Evolutionary conservation across 139 green algal species (phyloP).

Genomic region (Pedinophyceae sp.): DNA sequence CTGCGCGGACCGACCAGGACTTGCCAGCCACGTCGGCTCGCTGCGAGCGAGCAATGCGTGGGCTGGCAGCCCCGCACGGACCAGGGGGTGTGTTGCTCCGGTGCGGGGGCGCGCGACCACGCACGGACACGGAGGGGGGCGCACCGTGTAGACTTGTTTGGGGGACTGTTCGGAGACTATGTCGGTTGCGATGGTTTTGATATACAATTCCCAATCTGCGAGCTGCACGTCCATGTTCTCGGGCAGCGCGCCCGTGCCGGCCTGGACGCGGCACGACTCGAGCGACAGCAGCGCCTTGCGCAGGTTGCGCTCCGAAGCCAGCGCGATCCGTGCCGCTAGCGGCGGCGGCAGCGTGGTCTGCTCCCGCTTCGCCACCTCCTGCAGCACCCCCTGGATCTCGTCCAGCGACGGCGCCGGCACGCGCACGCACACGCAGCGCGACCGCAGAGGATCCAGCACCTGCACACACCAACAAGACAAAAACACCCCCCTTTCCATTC

Average conservation of each 20-base stretch:
- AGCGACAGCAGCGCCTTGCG: constrained; percentile 75
- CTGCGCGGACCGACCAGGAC: no score
- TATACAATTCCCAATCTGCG: constrained; percentile 90
- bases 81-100: no score
- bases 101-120: no score
- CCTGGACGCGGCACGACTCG: constrained; percentile 48
- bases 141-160: constrained; percentile 52
- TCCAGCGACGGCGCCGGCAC: constrained; percentile 53
- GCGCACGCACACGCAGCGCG: constrained; percentile 77
- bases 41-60: neutral
- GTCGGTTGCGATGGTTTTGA: constrained; percentile 56
- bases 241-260: neutral
- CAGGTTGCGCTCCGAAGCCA: constrained; percentile 54
- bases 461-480: constrained; percentile 11
- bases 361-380: constrained; percentile 56
- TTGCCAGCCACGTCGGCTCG: no score
- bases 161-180: constrained; percentile 83
- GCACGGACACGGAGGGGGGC: no score
- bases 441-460: constrained; percentile 85
- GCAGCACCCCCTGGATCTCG: constrained; percentile 45
- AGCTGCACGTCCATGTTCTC: constrained; percentile 29
- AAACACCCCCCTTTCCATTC: neutral
- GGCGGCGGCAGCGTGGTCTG: constrained; percentile 37
- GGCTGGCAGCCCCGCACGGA: no score
- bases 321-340: constrained; percentile 44